Percentiles rank a stretch among this genome's conserved stretches.
Conservation (phyloP, 2,329 filamentous ascomycete genomes). For the Iodosphaeria phyllophila region DNA sequence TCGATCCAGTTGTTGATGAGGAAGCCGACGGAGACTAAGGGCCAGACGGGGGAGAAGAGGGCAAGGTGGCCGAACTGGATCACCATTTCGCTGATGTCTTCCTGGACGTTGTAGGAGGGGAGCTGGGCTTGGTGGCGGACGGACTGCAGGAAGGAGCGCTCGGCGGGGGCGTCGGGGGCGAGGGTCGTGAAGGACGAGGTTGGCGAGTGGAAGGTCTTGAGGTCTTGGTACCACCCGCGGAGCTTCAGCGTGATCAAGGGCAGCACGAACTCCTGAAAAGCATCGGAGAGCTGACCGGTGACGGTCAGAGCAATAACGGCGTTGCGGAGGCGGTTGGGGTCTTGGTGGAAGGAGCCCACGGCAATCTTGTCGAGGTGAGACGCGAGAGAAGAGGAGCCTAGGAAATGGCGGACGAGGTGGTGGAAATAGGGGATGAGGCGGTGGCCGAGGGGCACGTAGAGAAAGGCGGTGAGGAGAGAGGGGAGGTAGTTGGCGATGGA, state of each 20-base stretch:
- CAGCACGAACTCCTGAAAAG: slow-evolving; percentile 53
- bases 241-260: slow-evolving; percentile 46
- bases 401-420: too few relatives aligned
- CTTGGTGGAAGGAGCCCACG: slow-evolving; percentile 39
- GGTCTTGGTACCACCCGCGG: slow-evolving; percentile 24
- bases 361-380: slow-evolving; percentile 34
- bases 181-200: slow-evolving; percentile 26
- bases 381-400: too few relatives aligned
- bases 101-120: slow-evolving; percentile 51
- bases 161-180: slow-evolving; percentile 38
- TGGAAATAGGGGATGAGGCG: slow-evolving; percentile 50
- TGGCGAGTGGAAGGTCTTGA: slow-evolving; percentile 12
- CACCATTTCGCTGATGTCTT: slow-evolving; percentile 56
- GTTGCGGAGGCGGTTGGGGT: slow-evolving; percentile 45
- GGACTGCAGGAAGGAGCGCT: slow-evolving; percentile 41
- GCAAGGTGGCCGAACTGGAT: slow-evolving; percentile 58
- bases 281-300: slow-evolving; percentile 51
- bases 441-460: slow-evolving; percentile 59
- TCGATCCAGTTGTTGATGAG: slow-evolving; percentile 64
- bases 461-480: slow-evolving; percentile 58
- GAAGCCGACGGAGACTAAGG: slow-evolving; percentile 53
- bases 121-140: slow-evolving; percentile 50
- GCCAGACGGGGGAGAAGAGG: slow-evolving; percentile 60
- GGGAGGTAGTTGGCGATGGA: slow-evolving; percentile 68
- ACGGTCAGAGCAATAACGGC: slow-evolving; percentile 62